A percentile compares a stretch with the other conserved stretches of the same genome.
phyloP scores from a whole-genome alignment of 2,329 filamentous ascomycete genomes.

The Cladophialophora bantiana region DNA sequence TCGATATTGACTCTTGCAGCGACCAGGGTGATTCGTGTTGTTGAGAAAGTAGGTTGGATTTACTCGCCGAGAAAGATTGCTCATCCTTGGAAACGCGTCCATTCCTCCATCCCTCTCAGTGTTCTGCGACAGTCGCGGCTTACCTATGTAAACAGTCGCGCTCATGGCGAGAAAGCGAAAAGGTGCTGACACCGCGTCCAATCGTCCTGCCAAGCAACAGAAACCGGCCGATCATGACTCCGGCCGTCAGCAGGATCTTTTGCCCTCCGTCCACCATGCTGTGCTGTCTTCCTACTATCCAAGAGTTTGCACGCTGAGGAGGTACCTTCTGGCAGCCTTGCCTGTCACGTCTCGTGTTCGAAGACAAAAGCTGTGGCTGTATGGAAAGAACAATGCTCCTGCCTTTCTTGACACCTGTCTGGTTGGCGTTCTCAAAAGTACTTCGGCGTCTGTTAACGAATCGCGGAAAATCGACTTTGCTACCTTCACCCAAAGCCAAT shows the following conservation, averaged over 20 bases:
- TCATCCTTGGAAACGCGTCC: slow-evolving; percentile 3
- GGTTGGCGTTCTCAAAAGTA: slow-evolving; percentile 61
- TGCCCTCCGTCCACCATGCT: slow-evolving; percentile 24
- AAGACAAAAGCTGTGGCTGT: slow-evolving; percentile 61
- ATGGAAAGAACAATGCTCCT: slow-evolving; percentile 57
- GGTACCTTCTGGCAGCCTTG: slow-evolving; percentile 35
- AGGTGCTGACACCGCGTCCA: slow-evolving; percentile 14
- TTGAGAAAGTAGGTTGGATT: neutral
- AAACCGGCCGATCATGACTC: slow-evolving; percentile 21
- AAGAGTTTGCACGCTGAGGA: slow-evolving; percentile 36
- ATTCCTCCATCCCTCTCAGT: neutral
- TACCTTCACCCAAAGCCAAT: slow-evolving; percentile 69
- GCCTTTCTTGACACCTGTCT: slow-evolving; percentile 72
- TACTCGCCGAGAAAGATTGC: neutral
- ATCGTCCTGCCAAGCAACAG: slow-evolving; percentile 25
- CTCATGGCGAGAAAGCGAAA: slow-evolving; percentile 40
- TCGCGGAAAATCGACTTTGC: slow-evolving; percentile 63
- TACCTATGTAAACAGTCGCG: slow-evolving; percentile 12
- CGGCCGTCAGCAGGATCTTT: neutral
- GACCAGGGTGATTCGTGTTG: slow-evolving; percentile 2
- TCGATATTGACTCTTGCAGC: slow-evolving; percentile 4
- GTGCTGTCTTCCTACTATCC: slow-evolving; percentile 38
- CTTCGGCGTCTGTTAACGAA: slow-evolving; percentile 43
- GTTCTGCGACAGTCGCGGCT: slow-evolving; percentile 4
- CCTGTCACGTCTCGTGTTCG: slow-evolving; percentile 52